phyloP scores from a whole-genome alignment of 345 rosid species.

The Brassica incana region DNA sequence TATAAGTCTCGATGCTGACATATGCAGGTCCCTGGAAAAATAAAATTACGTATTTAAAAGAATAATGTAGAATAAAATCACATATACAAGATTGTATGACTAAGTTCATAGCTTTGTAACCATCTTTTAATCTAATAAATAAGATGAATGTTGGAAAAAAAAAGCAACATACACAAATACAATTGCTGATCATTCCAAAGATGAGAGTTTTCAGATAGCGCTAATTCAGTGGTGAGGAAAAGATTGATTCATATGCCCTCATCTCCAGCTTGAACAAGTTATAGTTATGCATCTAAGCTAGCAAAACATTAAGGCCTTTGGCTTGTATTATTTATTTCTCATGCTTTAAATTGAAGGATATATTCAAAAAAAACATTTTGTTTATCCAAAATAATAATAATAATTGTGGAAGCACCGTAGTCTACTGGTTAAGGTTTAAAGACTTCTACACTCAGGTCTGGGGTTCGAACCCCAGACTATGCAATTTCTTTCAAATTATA shows the following conservation, averaged over 20 bases:
- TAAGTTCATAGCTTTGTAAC: no score
- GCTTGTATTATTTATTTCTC: no score
- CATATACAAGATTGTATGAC: not conserved
- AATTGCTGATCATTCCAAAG: not conserved
- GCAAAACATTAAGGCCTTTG: no score
- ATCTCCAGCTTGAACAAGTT: not conserved
- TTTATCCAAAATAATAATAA: not conserved
- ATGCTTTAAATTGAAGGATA: no score
- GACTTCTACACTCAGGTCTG: no score
- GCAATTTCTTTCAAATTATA: no score
- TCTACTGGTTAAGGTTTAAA: no score
- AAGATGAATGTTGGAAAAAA: no score
- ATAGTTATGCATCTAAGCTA: not conserved
- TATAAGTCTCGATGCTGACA: slow-evolving; percentile 8
- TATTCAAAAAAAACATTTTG: not conserved
- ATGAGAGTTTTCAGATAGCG: not conserved
- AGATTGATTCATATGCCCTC: not conserved
- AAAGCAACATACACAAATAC: not conserved
- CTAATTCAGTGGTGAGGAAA: not conserved
- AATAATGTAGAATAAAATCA: not conserved
- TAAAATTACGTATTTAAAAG: not conserved
- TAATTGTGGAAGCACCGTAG: rapidly evolving
- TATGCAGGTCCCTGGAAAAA: not conserved
- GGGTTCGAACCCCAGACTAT: no score
- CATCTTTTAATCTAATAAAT: no score